phyloP scores from a whole-genome alignment of 805 yeast species.

The Hanseniaspora hatyaiensis region DNA sequence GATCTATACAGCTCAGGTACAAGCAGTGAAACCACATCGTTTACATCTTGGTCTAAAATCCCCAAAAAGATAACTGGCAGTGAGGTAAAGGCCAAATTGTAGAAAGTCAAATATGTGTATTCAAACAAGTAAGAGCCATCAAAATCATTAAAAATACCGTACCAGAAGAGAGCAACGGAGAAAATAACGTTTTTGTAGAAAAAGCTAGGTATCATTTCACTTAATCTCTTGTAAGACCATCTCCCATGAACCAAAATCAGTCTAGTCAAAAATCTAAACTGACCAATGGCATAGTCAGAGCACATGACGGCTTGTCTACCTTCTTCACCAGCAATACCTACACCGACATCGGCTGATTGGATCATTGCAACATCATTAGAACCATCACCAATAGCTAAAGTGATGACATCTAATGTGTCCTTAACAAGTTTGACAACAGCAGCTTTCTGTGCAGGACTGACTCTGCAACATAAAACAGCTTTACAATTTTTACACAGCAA shows the following conservation, averaged over 20 bases:
- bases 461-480: conserved; percentile 77
- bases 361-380: conserved; percentile 87
- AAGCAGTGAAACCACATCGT: conserved; percentile 51
- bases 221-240: conserved; percentile 72
- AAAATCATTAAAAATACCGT: conserved; percentile 58
- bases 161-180: conserved; percentile 68
- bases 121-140: conserved; percentile 74
- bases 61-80: conserved; percentile 69
- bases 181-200: conserved; percentile 70
- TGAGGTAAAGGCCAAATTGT: conserved; percentile 73
- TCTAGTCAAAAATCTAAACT: conserved; percentile 59
- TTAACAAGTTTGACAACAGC: conserved; percentile 73
- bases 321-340: conserved; percentile 86
- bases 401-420: conserved; percentile 64
- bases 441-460: conserved; percentile 79
- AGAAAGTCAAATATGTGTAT: conserved; percentile 69
- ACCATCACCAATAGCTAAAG: conserved; percentile 80
- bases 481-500: conserved; percentile 67
- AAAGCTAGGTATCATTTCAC: conserved; percentile 75
- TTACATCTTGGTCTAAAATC: conserved; percentile 71
- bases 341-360: conserved; percentile 78
- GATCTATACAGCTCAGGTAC: conserved; percentile 65
- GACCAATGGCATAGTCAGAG: conserved; percentile 77
- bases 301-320: conserved; percentile 86
- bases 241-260: conserved; percentile 68